These are phyloP conservation scores for Pseudocercospora fuligena DNA, from an alignment of 2,329 filamentous ascomycete genomes.

Conservation along the genomic window DNA sequence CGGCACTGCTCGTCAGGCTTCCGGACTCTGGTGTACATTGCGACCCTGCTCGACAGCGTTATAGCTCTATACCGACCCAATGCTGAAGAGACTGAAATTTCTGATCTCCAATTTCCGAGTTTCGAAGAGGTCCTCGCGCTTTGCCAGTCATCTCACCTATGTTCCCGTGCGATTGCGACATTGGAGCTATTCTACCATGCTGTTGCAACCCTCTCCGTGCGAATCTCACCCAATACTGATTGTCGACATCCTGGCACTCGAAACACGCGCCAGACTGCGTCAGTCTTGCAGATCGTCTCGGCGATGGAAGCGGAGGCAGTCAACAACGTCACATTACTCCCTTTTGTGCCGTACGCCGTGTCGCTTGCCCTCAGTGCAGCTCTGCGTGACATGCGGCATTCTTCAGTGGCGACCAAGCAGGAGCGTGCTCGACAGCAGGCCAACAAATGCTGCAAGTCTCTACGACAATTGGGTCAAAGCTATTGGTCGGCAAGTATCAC, in stretches of 20 bases:
- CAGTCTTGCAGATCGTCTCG: conserved; percentile 17
- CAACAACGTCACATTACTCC: not conserved
- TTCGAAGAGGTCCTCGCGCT: conserved; percentile 21
- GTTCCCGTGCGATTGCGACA: conserved; percentile 9
- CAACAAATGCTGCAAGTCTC: conserved; percentile 7
- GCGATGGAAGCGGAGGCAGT: conserved; percentile 15
- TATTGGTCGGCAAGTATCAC: conserved; percentile 22
- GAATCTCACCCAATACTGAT: not conserved
- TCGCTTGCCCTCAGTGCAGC: conserved; percentile 18
- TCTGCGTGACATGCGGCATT: conserved; percentile 16
- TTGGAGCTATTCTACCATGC: conserved; percentile 19
- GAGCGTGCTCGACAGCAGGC: conserved; percentile 10
- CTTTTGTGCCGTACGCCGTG: conserved; percentile 21
- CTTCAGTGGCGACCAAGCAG: conserved; percentile 11
- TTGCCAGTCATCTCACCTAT: conserved; percentile 10
- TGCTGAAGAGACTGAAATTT: conserved; percentile 7
- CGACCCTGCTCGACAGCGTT: conserved; percentile 18
- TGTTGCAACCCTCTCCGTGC: conserved; percentile 14
- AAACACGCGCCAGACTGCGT: conserved; percentile 18
- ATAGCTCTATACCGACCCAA: conserved; percentile 16
- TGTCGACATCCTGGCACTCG: conserved; percentile 1
- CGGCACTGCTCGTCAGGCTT: conserved; percentile 10
- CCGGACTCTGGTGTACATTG: conserved; percentile 11
- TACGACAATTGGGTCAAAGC: conserved; percentile 1
- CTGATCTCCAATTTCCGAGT: conserved; percentile 18